Conservation (phyloP, 1,284 basidiomycete species). For the Papiliotrema nemorosa region DNA sequence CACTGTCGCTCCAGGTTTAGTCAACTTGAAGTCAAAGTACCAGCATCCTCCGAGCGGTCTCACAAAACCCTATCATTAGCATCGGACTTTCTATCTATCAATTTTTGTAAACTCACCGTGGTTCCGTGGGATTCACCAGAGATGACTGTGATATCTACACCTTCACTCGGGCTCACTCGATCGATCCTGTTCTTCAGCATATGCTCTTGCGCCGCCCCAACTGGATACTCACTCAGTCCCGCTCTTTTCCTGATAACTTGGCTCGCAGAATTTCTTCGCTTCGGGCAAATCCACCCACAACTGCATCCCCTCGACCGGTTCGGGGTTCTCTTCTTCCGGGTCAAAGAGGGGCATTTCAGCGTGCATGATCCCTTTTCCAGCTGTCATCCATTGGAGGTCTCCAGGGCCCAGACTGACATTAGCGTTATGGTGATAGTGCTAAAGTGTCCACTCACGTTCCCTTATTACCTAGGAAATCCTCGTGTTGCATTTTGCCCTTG, state of each 20-base stretch:
- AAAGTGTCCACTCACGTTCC: conserved; percentile 52
- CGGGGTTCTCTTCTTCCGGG: conserved; percentile 57
- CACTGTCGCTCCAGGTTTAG: conserved; percentile 60
- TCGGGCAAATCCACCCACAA: conserved; percentile 93
- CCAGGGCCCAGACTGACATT: conserved; percentile 65
- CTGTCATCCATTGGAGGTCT: conserved; percentile 94
- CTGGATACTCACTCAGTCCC: conserved; percentile 51
- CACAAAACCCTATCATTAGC: conserved; percentile 64
- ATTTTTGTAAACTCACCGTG: conserved; percentile 28
- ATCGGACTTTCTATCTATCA: not conserved
- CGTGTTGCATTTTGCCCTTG: conserved; percentile 69
- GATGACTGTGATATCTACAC: conserved; percentile 76
- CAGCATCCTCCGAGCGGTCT: conserved; percentile 86
- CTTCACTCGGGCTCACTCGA: conserved; percentile 66
- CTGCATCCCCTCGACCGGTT: conserved; percentile 63
- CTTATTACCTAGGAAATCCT: conserved; percentile 86
- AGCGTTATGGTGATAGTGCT: not conserved
- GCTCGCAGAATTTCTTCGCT: conserved; percentile 72
- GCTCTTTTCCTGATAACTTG: conserved; percentile 54
- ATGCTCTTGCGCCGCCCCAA: not conserved
- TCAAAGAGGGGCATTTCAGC: conserved; percentile 83
- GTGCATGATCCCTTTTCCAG: conserved; percentile 66
- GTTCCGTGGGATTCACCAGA: conserved; percentile 82
- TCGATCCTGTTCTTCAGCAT: conserved; percentile 58
- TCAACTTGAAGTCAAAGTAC: conserved; percentile 80